Evolutionary conservation across 208 protist genomes (phyloP).

Genomic region (Leishmania braziliensis): DNA sequence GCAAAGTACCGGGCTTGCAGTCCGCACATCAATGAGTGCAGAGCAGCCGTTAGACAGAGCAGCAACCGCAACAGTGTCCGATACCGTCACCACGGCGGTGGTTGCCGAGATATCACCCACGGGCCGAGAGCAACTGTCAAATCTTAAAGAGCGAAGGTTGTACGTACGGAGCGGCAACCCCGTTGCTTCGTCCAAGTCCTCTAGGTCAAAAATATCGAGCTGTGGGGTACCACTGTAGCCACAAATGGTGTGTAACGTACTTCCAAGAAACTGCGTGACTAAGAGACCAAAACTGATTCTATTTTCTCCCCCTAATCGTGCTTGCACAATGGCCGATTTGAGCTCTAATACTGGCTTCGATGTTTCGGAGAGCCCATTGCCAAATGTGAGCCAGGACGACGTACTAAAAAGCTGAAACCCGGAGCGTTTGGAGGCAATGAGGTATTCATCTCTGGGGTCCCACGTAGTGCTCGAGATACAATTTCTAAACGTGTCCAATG

Average conservation of each 20-base stretch:
- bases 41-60: constrained; percentile 54
- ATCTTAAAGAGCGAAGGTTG: constrained; percentile 20
- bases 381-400: neutral
- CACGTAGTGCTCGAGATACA: constrained; percentile 20
- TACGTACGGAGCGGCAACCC: constrained; percentile 56
- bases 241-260: constrained; percentile 45
- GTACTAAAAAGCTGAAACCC: constrained; percentile 29
- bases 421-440: constrained; percentile 23
- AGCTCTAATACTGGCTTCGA: constrained; percentile 13
- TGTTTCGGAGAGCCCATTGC: neutral
- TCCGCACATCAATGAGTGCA: constrained; percentile 47
- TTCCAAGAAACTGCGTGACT: constrained; percentile 49
- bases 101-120: constrained; percentile 9
- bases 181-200: constrained; percentile 68
- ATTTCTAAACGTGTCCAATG: constrained; percentile 24
- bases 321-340: constrained; percentile 15
- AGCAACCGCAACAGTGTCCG: constrained; percentile 37
- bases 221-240: constrained; percentile 41
- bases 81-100: constrained; percentile 38
- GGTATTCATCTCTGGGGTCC: constrained; percentile 30
- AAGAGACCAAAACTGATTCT: constrained; percentile 57
- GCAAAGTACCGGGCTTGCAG: constrained; percentile 12
- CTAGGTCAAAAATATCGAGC: constrained; percentile 80
- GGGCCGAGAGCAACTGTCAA: neutral
- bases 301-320: constrained; percentile 18